Percentiles rank a stretch among this genome's conserved stretches.
Conservation (phyloP, 1,284 basidiomycete genomes). For the Ceratobasidium sp. region DNA sequence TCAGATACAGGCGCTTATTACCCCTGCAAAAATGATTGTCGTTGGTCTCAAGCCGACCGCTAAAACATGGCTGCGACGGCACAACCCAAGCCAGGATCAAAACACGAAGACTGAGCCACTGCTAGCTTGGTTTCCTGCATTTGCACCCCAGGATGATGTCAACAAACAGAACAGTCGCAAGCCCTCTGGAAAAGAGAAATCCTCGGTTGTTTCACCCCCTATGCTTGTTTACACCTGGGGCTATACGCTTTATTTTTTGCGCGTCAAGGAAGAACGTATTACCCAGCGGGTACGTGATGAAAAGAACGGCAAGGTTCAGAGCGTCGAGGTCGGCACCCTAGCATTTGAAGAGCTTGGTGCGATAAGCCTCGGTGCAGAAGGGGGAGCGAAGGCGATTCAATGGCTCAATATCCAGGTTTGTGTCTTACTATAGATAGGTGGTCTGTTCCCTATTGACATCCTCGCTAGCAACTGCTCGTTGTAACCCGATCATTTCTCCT, state of each 20-base stretch:
- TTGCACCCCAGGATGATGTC: conserved; percentile 11
- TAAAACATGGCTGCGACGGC: conserved; percentile 91
- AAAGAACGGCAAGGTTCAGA: conserved; percentile 71
- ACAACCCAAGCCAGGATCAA: conserved; percentile 68
- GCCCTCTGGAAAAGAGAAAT: conserved; percentile 53
- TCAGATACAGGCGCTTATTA: conserved; percentile 88
- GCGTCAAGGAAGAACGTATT: conserved; percentile 73
- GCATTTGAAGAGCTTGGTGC: conserved; percentile 65
- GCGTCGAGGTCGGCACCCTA: conserved; percentile 74
- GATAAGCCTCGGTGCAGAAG: conserved; percentile 67
- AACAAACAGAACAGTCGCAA: conserved; percentile 42
- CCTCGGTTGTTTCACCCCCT: conserved; percentile 63
- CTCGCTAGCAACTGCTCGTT: conserved; percentile 60
- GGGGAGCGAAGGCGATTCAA: conserved; percentile 73
- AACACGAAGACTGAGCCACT: conserved; percentile 60
- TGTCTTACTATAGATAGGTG: conserved; percentile 50
- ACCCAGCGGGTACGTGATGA: conserved; percentile 67
- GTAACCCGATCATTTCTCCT: conserved; percentile 72
- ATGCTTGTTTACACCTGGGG: conserved; percentile 90
- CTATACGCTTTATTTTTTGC: conserved; percentile 72
- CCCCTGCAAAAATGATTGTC: conserved; percentile 90
- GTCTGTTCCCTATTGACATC: conserved; percentile 65
- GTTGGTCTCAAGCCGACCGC: conserved; percentile 94
- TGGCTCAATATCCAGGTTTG: conserved; percentile 84
- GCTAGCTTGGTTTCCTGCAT: conserved; percentile 81